A percentile compares a stretch with the other conserved stretches of the same genome.
phyloP scores from a whole-genome alignment of 1,284 basidiomycete species.

The Pseudozyma tsukubaensis region DNA sequence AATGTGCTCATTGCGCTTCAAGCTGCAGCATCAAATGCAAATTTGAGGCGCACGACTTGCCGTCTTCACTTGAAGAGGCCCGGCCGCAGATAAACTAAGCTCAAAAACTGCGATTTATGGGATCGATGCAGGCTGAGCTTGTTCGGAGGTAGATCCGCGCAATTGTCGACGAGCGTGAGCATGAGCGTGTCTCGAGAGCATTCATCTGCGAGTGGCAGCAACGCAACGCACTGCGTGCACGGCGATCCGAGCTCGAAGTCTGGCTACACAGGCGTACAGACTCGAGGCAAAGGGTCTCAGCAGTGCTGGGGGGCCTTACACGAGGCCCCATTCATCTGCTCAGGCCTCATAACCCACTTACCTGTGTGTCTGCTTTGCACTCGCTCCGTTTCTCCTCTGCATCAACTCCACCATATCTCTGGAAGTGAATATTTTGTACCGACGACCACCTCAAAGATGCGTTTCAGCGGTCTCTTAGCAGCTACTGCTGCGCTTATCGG shows the following conservation, averaged over 20 bases:
- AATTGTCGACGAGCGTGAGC: not conserved
- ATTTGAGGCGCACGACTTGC: no score
- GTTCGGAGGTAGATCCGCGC: not conserved
- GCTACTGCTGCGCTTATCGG: conserved; percentile 19
- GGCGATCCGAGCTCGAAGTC: not conserved
- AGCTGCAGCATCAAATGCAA: no score
- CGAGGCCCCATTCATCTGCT: no score
- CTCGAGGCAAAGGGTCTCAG: no score
- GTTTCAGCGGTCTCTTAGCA: conserved; percentile 17
- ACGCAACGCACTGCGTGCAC: no score
- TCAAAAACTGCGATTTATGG: conserved; percentile 1
- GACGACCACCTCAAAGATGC: conserved; percentile 10
- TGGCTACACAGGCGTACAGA: not conserved
- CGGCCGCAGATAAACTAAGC: no score
- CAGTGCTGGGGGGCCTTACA: no score
- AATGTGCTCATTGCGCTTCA: no score
- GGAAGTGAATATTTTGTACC: not conserved
- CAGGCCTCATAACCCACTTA: no score
- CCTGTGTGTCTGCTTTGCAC: no score
- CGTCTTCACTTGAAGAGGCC: no score
- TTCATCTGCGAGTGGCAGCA: not conserved
- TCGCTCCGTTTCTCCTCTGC: not conserved
- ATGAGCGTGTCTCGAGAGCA: not conserved
- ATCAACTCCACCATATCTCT: not conserved
- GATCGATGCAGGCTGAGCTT: no score